Percentiles rank a stretch among this genome's conserved stretches.
Evolutionary conservation across 1,139 yeast genomes (phyloP).

Genomic region (Kluyveromyces sp.): DNA sequence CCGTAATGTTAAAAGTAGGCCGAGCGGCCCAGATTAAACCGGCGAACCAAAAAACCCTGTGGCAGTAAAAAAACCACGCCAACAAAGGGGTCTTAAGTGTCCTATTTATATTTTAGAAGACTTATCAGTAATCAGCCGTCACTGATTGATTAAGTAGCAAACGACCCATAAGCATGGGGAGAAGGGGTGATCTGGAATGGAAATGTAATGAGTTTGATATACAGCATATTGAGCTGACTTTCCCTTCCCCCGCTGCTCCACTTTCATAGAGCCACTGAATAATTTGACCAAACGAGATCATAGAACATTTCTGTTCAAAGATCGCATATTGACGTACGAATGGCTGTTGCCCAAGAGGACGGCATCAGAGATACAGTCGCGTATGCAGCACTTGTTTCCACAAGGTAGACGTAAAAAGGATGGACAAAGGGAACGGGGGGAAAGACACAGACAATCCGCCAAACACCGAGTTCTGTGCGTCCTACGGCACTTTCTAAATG

Average conservation of each 20-base stretch:
- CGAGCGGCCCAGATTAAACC: no score
- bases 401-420: background rate
- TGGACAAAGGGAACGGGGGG: background rate
- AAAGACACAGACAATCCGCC: background rate
- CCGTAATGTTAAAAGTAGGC: no score
- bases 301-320: background rate
- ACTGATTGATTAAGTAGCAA: background rate
- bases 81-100: no score
- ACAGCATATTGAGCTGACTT: background rate
- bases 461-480: no score
- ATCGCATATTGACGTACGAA: background rate
- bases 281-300: no score
- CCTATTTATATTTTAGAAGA: background rate
- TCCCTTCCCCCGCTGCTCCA: background rate
- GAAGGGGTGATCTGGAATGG: background rate
- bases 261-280: no score
- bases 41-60: no score
- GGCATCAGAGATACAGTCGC: background rate
- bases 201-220: background rate
- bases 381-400: background rate
- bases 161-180: background rate
- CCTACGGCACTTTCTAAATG: background rate
- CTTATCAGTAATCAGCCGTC: background rate
- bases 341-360: background rate
- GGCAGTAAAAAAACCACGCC: no score